Evolutionary conservation across 2,329 filamentous ascomycete species (phyloP).

Genomic region (Curvularia hawaiiensis): DNA sequence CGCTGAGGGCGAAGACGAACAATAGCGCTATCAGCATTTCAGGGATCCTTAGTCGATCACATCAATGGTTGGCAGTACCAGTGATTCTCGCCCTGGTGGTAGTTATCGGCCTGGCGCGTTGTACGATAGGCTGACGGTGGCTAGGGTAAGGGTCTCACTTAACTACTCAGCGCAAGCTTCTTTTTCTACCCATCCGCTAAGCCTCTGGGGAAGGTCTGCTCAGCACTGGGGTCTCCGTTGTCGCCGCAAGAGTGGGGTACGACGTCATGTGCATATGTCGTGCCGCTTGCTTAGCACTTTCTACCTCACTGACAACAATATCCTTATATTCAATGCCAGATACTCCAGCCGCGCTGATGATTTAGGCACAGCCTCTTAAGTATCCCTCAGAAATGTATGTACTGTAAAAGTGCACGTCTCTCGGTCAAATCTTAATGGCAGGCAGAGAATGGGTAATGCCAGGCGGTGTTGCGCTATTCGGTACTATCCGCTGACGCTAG

Average conservation of each 20-base stretch:
- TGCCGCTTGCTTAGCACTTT: not conserved
- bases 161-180: not conserved
- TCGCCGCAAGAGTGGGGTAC: not conserved
- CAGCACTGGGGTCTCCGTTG: not conserved
- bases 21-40: not conserved
- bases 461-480: too few species aligned
- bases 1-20: constrained; percentile 4
- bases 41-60: too few species aligned
- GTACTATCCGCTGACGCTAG: too few species aligned
- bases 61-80: not conserved
- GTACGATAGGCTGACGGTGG: not conserved
- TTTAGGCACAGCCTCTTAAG: not conserved
- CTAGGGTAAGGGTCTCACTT: not conserved
- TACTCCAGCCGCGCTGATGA: too few species aligned
- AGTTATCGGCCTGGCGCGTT: not conserved
- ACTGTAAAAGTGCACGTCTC: too few species aligned
- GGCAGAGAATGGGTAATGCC: too few species aligned
- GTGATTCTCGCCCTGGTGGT: not conserved
- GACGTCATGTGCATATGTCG: not conserved
- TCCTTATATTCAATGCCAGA: not conserved
- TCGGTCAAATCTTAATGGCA: too few species aligned
- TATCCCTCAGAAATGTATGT: too few species aligned
- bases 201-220: not conserved
- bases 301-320: not conserved
- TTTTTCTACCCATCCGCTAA: not conserved